Percentiles rank a stretch among this genome's conserved stretches.
Conservation (phyloP, 192 early-diverging fungal species). For the Spinellus fusiger region DNA sequence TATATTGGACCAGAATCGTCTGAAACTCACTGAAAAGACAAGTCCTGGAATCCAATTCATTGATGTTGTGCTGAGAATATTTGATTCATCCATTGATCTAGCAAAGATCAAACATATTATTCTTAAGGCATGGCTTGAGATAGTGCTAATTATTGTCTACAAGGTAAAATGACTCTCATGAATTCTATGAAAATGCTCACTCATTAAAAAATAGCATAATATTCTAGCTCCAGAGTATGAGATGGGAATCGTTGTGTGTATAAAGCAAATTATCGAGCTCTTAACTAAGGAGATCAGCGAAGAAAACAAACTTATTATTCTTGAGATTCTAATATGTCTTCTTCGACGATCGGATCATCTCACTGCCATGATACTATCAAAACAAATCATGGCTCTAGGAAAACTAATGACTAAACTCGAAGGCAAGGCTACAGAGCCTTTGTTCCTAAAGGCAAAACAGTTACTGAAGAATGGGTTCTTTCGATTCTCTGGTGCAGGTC, state of each 20-base stretch:
- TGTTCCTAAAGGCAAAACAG: slow-evolving; percentile 41
- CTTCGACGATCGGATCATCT: slow-evolving; percentile 47
- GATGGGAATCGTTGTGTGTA: slow-evolving; percentile 27
- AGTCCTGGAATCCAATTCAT: slow-evolving; percentile 44
- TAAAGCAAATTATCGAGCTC: slow-evolving; percentile 38
- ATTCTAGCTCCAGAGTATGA: slow-evolving; percentile 34
- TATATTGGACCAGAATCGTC: slow-evolving; percentile 14
- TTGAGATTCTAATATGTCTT: slow-evolving; percentile 45
- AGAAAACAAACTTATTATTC: slow-evolving; percentile 49
- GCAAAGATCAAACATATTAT: slow-evolving; percentile 37
- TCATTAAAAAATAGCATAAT: slow-evolving; percentile 27
- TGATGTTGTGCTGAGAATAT: slow-evolving; percentile 47
- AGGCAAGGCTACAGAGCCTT: slow-evolving; percentile 35
- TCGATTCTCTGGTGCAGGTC: slow-evolving; percentile 47
- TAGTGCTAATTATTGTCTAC: slow-evolving; percentile 51
- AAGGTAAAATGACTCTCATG: slow-evolving; percentile 32
- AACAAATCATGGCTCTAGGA: slow-evolving; percentile 51
- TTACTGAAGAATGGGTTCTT: slow-evolving; percentile 50
- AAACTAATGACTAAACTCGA: slow-evolving; percentile 47
- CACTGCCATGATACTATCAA: slow-evolving; percentile 48
- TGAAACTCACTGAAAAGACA: slow-evolving; percentile 22
- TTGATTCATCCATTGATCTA: slow-evolving; percentile 43
- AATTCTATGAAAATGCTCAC: background rate
- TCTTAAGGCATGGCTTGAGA: slow-evolving; percentile 49
- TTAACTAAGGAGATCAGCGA: slow-evolving; percentile 38